These are phyloP conservation scores for Trichocladium uniseriatum DNA, from an alignment of 495 filamentous ascomycete genomes.

Conservation along the genomic window DNA sequence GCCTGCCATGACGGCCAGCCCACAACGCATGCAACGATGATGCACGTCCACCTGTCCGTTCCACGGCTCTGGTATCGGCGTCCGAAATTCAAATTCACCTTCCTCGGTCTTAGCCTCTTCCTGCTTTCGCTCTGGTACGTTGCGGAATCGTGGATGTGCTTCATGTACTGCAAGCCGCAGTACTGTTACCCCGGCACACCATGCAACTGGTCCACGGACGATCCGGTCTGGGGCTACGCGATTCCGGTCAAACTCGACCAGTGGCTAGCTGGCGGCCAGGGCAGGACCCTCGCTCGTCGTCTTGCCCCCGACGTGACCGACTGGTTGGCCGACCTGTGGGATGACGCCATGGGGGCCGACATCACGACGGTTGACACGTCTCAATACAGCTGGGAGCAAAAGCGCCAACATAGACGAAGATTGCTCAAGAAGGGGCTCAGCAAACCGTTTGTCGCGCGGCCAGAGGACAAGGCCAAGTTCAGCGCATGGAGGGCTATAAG, in stretches of 20 bases:
- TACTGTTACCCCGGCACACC: slow-evolving; percentile 37
- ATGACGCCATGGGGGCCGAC: slow-evolving; percentile 32
- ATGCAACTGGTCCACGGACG: slow-evolving; percentile 40
- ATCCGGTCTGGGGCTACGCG: slow-evolving; percentile 45
- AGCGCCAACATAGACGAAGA: slow-evolving; percentile 31
- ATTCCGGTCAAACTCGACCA: slow-evolving; percentile 48
- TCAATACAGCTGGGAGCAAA: slow-evolving; percentile 22
- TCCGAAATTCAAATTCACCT: slow-evolving; percentile 44
- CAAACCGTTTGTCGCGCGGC: slow-evolving; percentile 22
- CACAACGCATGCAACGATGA: background rate
- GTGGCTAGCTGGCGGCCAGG: slow-evolving; percentile 40
- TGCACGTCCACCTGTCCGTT: slow-evolving; percentile 41
- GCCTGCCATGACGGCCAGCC: slow-evolving; percentile 5
- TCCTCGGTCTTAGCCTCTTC: slow-evolving; percentile 44
- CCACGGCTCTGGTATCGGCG: slow-evolving; percentile 49
- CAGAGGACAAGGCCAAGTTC: slow-evolving; percentile 27
- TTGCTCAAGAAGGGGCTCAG: slow-evolving; percentile 32
- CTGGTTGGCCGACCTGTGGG: slow-evolving; percentile 32
- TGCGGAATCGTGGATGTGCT: slow-evolving; percentile 52
- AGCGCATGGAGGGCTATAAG: slow-evolving; percentile 28
- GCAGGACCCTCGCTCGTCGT: slow-evolving; percentile 22
- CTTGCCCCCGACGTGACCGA: slow-evolving; percentile 32
- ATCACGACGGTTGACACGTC: slow-evolving; percentile 27
- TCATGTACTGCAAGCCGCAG: slow-evolving; percentile 50
- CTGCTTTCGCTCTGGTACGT: slow-evolving; percentile 46